Evolutionary conservation across 345 rosid genomes (phyloP), one percentile per base, ranked within the genome.

Genomic region (Viola odorata): DNA sequence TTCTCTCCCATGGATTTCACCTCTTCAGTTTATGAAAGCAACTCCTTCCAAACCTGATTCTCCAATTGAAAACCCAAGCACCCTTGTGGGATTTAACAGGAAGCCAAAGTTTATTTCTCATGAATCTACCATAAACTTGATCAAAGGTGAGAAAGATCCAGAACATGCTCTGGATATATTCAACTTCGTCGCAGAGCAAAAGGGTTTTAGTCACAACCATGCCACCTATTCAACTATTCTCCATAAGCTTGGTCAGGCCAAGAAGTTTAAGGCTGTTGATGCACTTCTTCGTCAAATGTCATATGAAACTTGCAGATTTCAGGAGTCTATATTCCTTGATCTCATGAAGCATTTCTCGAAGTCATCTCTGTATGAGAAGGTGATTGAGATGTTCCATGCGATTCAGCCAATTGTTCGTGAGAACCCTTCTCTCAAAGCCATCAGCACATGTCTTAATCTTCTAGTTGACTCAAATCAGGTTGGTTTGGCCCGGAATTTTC

Each of bases 381-480:
- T 87, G 51, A 74, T 85, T 23, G 88, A 87, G 68, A 87, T 87
- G 91, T 89, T 92, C 66, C 45, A 66, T 69, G 68, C 77, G 60
- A 89, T 92, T 67, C 80, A 75, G 53, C 81, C 82, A 15, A 66
- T 85, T 55, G 84, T 79, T 51, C 89, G 94, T 42, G 84, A 81
- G 64, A 92, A 81, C 72, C 96, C 96, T 57, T 87, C 98, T 36
- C 78, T 82, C 12, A 87, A 78, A 62, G 91, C 98, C 41, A 67
- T 87, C 37, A 87, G 96, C 68, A 89, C 96, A n/a, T n/a, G 96
- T 67, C 89, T 89, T 66, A 92, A 89, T 70, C 84, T 86, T 45
- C 76, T 90, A 72, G 66, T 86, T 9, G 91, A 87, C 61, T 78
- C 95, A 8, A 75, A 82, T 66, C 82, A 76, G 78, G 72, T 81